These are phyloP conservation scores for Xylaria intraflava DNA, from an alignment of 495 filamentous ascomycete genomes.

Conservation along the genomic window DNA sequence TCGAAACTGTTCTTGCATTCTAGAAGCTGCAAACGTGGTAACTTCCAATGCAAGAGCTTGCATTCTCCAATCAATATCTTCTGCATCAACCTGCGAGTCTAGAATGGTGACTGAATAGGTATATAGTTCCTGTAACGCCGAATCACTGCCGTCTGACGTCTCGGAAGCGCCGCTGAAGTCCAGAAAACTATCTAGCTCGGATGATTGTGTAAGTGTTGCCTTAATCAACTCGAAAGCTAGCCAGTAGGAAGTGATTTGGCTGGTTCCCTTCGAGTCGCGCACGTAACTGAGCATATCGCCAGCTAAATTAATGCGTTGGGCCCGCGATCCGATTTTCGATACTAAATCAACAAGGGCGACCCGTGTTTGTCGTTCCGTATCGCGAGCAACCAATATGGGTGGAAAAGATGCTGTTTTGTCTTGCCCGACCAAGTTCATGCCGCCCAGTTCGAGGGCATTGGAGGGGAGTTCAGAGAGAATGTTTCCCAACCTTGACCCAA, in stretches of 20 bases:
- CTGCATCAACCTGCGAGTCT: conserved; percentile 41
- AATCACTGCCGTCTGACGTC: conserved; percentile 38
- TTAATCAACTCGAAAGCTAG: conserved; percentile 66
- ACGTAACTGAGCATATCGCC: conserved; percentile 54
- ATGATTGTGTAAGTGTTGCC: conserved; percentile 39
- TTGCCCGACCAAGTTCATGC: conserved; percentile 14
- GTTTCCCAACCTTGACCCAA: conserved; percentile 28
- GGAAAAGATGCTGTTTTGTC: conserved; percentile 38
- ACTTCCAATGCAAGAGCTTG: conserved; percentile 69
- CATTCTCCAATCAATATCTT: conserved; percentile 59
- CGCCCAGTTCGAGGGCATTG: conserved; percentile 16
- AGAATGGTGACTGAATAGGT: conserved; percentile 64
- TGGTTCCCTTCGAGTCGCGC: conserved; percentile 46
- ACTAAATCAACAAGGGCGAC: conserved; percentile 42
- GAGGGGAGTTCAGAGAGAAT: conserved; percentile 23
- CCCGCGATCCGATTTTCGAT: conserved; percentile 36
- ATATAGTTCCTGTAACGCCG: conserved; percentile 73
- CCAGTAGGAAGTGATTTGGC: conserved; percentile 72
- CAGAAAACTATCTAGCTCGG: conserved; percentile 62
- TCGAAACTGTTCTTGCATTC: conserved; percentile 63
- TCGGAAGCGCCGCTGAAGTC: conserved; percentile 36
- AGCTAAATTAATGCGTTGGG: conserved; percentile 43
- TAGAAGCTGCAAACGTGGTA: conserved; percentile 61
- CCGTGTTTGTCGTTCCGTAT: conserved; percentile 59
- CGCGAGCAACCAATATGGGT: conserved; percentile 56